Base-by-base conservation (phyloP, 306 rosid species). In the Fragaria iinumae region DNA sequence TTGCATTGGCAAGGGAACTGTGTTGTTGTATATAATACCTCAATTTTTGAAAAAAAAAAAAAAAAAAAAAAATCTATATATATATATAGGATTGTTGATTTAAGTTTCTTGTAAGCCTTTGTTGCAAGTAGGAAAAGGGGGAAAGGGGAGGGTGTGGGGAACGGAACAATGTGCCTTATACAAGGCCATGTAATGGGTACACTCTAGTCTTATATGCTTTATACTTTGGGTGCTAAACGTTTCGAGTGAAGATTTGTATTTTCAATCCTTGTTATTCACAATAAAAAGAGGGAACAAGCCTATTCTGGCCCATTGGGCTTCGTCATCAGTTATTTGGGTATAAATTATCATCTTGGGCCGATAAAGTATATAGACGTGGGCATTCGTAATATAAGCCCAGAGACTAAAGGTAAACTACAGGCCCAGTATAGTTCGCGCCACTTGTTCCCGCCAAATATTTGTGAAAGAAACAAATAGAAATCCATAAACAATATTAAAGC, bases 361-460 rank as follows among this genome's bases (percentile, higher is more conserved):
- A 38, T 38, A 38, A 38, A 38, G 5, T 38, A 38, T 38, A 5
- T 38, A 38, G 1, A 4, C 6, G 39, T 5, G 39, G 41, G 41
- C 41, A 38, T 38, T 38, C 41, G 41, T 38, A 38, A 38, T 38
- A 38, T 5, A 41, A 45, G 60, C 60, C 60, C 60, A 53, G 59
- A 1, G 60, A 7, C 62, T 1, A 1, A 50, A 17, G n/a, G 5
- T 50, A 5, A 52, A 21, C 12, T 2, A 68, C 12, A 14, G 39
- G 59, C 74, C 77, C 69, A 36, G 8, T 43, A n/a, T 3, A 29
- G 23, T 60, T 50, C 74, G 72, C 80, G 47, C 74, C 72, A 0
- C 2, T 48, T 53, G 8, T 76, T 81, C 84, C 84, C 84, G 84
- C 84, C 84, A 76, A 76, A 8, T 21, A 13, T 1, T 1, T 21